Conservation (phyloP, 139 green algal genomes). For the Micractinium sp. region DNA sequence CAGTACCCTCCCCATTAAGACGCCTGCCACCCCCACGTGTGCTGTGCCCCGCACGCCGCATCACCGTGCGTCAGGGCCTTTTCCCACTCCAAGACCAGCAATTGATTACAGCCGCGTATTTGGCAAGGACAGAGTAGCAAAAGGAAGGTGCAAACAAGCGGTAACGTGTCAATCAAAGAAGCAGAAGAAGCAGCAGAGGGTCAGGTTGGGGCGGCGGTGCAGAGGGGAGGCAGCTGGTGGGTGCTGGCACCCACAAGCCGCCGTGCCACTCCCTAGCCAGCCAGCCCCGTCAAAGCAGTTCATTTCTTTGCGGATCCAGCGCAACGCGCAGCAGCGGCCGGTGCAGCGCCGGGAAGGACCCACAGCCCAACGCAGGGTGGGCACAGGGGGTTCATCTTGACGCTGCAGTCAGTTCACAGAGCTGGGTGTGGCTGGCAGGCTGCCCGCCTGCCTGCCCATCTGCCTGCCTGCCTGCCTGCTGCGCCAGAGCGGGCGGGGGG, state of each 20-base stretch:
- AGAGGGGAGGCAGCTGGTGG: background rate
- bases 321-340: slow-evolving; percentile 27
- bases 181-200: background rate
- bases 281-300: background rate
- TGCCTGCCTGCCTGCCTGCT: background rate
- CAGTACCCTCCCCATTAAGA: too few relatives aligned
- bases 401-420: slow-evolving; percentile 88
- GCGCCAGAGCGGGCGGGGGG: too few relatives aligned
- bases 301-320: background rate
- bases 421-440: slow-evolving; percentile 97
- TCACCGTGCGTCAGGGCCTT: too few relatives aligned
- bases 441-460: slow-evolving; percentile 81
- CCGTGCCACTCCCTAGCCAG: background rate
- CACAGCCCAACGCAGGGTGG: too few relatives aligned
- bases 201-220: background rate
- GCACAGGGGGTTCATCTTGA: too few relatives aligned
- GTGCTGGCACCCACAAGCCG: background rate
- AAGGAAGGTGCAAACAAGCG: too few relatives aligned
- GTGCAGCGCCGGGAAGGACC: background rate
- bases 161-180: background rate
- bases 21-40: too few relatives aligned
- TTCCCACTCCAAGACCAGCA: too few relatives aligned
- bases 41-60: too few relatives aligned
- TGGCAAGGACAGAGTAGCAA: background rate
- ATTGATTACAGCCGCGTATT: too few relatives aligned